phyloP scores from a whole-genome alignment of 306 rosid genomes.

The Clitoria ternatea region DNA sequence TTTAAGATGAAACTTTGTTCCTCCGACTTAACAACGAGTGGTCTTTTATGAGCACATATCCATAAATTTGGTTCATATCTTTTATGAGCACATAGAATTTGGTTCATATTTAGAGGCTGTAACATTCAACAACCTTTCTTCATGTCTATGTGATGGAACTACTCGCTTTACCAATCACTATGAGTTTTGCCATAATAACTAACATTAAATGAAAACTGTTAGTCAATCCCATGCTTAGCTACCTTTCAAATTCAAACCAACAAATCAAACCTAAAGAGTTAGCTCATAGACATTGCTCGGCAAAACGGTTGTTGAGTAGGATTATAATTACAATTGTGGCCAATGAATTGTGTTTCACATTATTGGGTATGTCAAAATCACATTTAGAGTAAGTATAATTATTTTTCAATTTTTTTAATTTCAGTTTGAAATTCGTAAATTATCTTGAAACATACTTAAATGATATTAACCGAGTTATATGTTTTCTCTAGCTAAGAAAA shows the following conservation, averaged over 20 bases:
- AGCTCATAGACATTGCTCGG: background rate
- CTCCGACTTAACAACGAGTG: background rate
- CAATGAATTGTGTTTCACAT: background rate
- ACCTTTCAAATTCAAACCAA: constrained; percentile 35
- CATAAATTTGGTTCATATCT: background rate
- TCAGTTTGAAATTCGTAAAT: too few relatives aligned
- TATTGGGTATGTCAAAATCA: background rate
- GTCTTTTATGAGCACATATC: background rate
- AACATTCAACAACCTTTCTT: constrained; percentile 13
- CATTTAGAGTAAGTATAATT: background rate
- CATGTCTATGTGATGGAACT: background rate
- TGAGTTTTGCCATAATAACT: background rate
- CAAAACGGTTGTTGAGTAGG: background rate
- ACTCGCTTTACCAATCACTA: background rate
- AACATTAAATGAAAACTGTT: background rate
- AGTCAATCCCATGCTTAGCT: constrained; percentile 35
- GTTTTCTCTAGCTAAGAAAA: too few relatives aligned
- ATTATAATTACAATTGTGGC: background rate
- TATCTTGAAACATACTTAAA: too few relatives aligned
- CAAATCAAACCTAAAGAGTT: constrained; percentile 8
- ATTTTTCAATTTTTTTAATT: too few relatives aligned
- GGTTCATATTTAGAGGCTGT: background rate
- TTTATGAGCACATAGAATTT: background rate
- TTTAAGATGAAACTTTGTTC: background rate
- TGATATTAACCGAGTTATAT: too few relatives aligned